Percentiles rank a stretch among this genome's conserved stretches.
Evolutionary conservation across 306 rosid species (phyloP).

Genomic region (Fragaria ananassa): DNA sequence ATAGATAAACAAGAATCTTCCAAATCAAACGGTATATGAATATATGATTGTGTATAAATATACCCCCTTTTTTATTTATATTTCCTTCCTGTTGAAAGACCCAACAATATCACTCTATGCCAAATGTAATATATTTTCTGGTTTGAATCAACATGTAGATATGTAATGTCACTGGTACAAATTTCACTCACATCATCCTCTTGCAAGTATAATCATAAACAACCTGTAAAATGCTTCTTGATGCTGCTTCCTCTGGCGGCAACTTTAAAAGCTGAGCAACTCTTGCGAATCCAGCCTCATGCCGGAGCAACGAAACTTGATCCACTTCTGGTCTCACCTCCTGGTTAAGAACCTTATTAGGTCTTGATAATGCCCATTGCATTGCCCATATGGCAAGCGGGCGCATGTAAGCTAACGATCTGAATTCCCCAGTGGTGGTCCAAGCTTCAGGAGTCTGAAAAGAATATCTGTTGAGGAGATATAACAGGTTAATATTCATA

Average conservation of each 20-base stretch:
- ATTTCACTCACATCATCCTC: slow-evolving; percentile 36
- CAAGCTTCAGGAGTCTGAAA: slow-evolving; percentile 97
- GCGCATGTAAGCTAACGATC: slow-evolving; percentile 86
- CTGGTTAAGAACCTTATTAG: slow-evolving; percentile 29
- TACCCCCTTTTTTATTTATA: not conserved
- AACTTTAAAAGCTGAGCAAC: slow-evolving; percentile 71
- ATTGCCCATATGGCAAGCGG: slow-evolving; percentile 98
- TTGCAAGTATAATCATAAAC: slow-evolving; percentile 68
- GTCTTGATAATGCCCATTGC: slow-evolving; percentile 83
- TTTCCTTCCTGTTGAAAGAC: not conserved
- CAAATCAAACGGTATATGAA: not conserved
- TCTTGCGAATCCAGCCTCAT: slow-evolving; percentile 56
- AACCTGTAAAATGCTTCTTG: slow-evolving; percentile 59
- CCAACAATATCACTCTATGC: not conserved
- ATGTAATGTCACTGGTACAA: not conserved
- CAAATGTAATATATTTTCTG: not conserved
- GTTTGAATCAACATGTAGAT: not conserved
- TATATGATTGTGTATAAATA: not conserved
- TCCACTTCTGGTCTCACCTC: slow-evolving; percentile 41
- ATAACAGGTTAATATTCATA: slow-evolving; percentile 26
- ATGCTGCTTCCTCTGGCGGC: slow-evolving; percentile 42
- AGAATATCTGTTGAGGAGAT: slow-evolving; percentile 55
- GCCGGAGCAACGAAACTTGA: slow-evolving; percentile 40
- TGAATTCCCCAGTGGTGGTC: slow-evolving; percentile 54
- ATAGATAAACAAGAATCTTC: not conserved